phyloP scores from a whole-genome alignment of 1,284 basidiomycete genomes.

The Rhodotorula sp. region DNA sequence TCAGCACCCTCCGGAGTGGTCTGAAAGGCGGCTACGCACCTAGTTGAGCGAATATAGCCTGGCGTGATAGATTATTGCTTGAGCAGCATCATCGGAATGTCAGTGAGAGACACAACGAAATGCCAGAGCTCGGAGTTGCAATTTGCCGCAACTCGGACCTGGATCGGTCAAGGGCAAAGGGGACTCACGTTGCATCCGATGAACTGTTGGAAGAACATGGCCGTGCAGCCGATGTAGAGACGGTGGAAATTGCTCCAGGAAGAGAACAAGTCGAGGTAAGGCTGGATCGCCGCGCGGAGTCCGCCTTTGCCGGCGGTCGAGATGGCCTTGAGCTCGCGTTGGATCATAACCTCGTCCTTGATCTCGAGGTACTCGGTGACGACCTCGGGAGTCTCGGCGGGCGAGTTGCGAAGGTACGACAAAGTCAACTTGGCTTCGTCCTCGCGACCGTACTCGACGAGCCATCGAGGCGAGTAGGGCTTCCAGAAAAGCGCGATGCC shows the following conservation, averaged over 20 bases:
- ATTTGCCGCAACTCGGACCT: too few relatives aligned
- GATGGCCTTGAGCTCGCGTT: neutral
- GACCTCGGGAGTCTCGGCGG: conserved; percentile 14
- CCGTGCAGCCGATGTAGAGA: neutral
- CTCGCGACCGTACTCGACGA: conserved; percentile 40
- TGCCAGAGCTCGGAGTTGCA: too few relatives aligned
- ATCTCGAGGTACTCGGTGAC: conserved; percentile 4
- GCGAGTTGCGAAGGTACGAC: conserved; percentile 19
- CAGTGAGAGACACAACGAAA: too few relatives aligned
- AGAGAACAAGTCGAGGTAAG: neutral
- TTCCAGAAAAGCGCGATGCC: conserved; percentile 53
- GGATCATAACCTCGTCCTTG: neutral
- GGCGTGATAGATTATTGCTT: neutral
- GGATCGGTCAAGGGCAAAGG: too few relatives aligned
- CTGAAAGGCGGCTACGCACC: neutral
- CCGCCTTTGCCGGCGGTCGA: neutral
- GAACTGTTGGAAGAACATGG: conserved; percentile 46
- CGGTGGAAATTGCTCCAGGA: neutral
- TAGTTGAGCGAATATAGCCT: conserved; percentile 18
- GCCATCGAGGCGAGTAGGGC: conserved; percentile 57
- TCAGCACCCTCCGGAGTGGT: neutral
- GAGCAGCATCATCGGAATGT: too few relatives aligned
- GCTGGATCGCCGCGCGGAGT: neutral
- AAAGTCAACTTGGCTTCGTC: conserved; percentile 25
- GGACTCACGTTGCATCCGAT: conserved; percentile 37